Evolutionary conservation across 305 asterid species (phyloP).

Genomic region (Coffea humblotiana): DNA sequence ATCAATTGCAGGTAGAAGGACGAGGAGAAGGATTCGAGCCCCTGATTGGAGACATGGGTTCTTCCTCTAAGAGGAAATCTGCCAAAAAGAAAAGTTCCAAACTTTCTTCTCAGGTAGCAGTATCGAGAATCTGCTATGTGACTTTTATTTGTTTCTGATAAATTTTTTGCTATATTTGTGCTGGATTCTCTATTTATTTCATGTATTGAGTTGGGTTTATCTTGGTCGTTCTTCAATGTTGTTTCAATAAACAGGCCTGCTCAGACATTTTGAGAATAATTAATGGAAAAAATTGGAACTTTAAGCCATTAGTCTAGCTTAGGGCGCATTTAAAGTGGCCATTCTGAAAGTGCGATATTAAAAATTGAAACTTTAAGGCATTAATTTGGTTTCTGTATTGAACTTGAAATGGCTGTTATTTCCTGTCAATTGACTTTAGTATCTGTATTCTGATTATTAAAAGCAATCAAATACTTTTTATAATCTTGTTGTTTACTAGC

Average conservation of each 20-base stretch:
- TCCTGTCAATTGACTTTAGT: neutral
- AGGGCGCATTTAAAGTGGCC: neutral
- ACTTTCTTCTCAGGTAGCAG: conserved; percentile 47
- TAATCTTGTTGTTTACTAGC: neutral
- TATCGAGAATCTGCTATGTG: neutral
- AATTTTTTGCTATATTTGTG: too few relatives aligned
- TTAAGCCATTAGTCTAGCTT: neutral
- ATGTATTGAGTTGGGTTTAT: neutral
- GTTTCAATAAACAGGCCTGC: neutral
- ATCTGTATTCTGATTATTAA: neutral
- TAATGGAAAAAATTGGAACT: neutral
- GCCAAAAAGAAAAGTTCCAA: conserved; percentile 56
- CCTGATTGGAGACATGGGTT: conserved; percentile 46
- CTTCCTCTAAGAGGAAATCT: conserved; percentile 55
- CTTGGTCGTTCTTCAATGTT: neutral
- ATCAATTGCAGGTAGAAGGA: conserved; percentile 32
- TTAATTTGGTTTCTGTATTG: neutral
- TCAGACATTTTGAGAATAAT: neutral
- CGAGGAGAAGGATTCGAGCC: conserved; percentile 6
- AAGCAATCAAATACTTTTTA: neutral
- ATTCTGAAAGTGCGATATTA: neutral
- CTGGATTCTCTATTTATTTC: neutral
- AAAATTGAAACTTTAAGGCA: conserved; percentile 25
- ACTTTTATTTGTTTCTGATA: too few relatives aligned
- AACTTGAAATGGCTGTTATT: neutral